Conservation (phyloP, 805 yeast genomes). For the Ogataea glucozyma region DNA sequence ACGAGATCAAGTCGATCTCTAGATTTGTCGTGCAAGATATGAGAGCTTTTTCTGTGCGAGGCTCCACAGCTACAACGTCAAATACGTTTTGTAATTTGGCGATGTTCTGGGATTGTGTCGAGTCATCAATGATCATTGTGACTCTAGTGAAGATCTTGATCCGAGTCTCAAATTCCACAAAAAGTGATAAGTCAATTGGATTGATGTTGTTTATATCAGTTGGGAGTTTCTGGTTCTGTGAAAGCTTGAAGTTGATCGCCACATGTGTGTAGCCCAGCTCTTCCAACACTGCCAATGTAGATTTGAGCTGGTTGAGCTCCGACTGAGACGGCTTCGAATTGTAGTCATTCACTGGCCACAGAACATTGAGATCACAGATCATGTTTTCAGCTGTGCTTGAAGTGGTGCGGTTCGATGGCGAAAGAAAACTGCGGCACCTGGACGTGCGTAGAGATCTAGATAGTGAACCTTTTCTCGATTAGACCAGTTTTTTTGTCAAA, state of each 20-base stretch:
- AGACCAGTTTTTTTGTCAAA: too few species aligned
- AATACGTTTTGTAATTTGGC: constrained; percentile 48
- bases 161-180: constrained; percentile 39
- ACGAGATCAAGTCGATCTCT: constrained; percentile 80
- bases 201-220: constrained; percentile 37
- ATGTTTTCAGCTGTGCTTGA: constrained; percentile 27
- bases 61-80: constrained; percentile 82
- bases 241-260: constrained; percentile 63
- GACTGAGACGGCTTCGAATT: constrained; percentile 39
- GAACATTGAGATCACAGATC: constrained; percentile 69
- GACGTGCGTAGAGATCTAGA: too few species aligned
- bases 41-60: constrained; percentile 75
- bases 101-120: constrained; percentile 69
- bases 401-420: too few species aligned
- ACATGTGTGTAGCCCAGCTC: constrained; percentile 71
- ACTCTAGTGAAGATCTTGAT: constrained; percentile 62
- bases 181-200: constrained; percentile 43
- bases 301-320: constrained; percentile 47
- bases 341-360: constrained; percentile 66
- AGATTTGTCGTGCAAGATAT: constrained; percentile 71
- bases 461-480: too few species aligned
- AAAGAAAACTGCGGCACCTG: too few species aligned
- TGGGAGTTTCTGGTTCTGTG: constrained; percentile 54
- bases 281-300: constrained; percentile 53
- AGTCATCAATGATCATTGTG: constrained; percentile 75